phyloP scores from a whole-genome alignment of 2,329 filamentous ascomycete genomes.

The Dothideomycetes sp. region DNA sequence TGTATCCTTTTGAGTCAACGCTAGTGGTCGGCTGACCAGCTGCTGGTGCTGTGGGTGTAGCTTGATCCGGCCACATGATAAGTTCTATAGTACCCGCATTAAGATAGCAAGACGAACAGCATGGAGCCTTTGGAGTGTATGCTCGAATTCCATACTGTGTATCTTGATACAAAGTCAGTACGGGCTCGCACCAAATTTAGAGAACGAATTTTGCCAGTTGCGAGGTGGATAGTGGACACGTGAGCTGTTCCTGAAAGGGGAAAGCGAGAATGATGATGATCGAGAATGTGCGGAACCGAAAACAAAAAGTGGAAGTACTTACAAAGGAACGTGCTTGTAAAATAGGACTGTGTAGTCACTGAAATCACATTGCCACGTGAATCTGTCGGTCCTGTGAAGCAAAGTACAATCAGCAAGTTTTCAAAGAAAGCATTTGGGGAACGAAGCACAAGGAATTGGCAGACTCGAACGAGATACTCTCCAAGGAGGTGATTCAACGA shows the following conservation, averaged over 20 bases:
- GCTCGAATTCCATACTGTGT: slow-evolving; percentile 14
- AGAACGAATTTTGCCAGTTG: background rate
- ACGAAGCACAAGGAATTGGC: too few species aligned
- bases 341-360: slow-evolving; percentile 14
- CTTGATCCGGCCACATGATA: slow-evolving; percentile 15
- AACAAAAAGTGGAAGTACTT: background rate
- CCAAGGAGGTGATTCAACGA: too few species aligned
- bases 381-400: slow-evolving; percentile 15
- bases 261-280: background rate
- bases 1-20: slow-evolving; percentile 13
- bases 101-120: slow-evolving; percentile 13
- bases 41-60: slow-evolving; percentile 7
- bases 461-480: too few species aligned
- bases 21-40: slow-evolving; percentile 9
- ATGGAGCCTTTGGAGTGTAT: slow-evolving; percentile 15
- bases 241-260: background rate
- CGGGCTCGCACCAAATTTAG: background rate
- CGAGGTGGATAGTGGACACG: background rate
- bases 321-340: slow-evolving; percentile 15
- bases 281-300: background rate
- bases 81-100: slow-evolving; percentile 14
- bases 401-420: too few species aligned
- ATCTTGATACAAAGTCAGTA: slow-evolving; percentile 10
- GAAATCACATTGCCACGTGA: slow-evolving; percentile 11
- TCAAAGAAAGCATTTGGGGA: too few species aligned